Base-by-base conservation (phyloP, 1,284 basidiomycete species). In the Boletus calvinii region DNA sequence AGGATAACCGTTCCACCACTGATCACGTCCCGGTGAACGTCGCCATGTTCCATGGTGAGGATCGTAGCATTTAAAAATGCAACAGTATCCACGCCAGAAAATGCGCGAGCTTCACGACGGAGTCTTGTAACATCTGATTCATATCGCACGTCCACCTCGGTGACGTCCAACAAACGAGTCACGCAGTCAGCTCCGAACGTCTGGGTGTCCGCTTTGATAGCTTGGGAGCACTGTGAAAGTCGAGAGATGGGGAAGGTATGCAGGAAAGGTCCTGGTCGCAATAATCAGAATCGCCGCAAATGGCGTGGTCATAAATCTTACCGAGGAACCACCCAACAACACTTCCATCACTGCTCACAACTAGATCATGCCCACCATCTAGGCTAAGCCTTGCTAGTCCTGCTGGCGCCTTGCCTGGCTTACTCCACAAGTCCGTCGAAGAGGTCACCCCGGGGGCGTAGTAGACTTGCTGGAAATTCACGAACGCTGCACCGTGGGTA, bases 251-350 rank as follows among this genome's bases (percentile, higher is more conserved):
- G 78, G 22, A 87, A 58, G 2, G 76, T 80, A 58, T 87, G 84
- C 22, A 89, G 64, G 62, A 78, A 85, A 7, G 85, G 80, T 0
- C 87, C 86, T 89, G 31, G 42, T 47, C 12, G 9, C 6, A 42
- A 47, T 35, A 31, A 2, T 58, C 26, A 54, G 50, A 30, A 49
- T 47, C 32, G 4, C 26, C 13, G 6, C 20, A 32, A 46, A 30
- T 22, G 22, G 22, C 48, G 10, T n/a, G 40, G 42, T 48, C 26
- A 29, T 17, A 20, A 49, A 12, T 50, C 74, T 47, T 62, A 85
- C 85, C 86, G 22, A 88, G 73, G 65, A 88, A 77, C 87, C 86
- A 88, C 56, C 86, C 85, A 29, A 88, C 50, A 37, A 71, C 81
- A 48, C 74, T 78, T 12, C 85, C 85, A 62, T 87, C 81, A 15